Evolutionary conservation across 1,139 yeast species (phyloP).

Genomic region (Zygosaccharomyces sapae): DNA sequence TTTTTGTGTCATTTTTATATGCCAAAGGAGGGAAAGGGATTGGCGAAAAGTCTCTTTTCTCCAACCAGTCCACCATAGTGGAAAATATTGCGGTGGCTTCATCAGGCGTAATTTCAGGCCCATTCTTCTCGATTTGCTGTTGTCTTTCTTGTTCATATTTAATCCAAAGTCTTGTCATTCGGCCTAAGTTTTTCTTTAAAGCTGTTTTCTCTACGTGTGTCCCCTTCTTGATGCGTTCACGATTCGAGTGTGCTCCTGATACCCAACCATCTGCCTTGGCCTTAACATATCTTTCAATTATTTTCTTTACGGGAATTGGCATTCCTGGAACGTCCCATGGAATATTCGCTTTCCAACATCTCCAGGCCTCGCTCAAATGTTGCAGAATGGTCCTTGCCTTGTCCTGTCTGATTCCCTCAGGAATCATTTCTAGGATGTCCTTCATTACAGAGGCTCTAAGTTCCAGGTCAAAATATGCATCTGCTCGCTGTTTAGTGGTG

Average conservation of each 20-base stretch:
- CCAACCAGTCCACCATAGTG: slow-evolving; percentile 89
- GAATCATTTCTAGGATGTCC: slow-evolving; percentile 94
- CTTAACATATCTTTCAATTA: slow-evolving; percentile 81
- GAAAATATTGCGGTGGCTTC: slow-evolving; percentile 86
- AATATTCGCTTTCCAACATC: slow-evolving; percentile 98
- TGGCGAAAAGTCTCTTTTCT: slow-evolving; percentile 74
- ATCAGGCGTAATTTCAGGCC: slow-evolving; percentile 80
- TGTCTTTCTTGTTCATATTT: slow-evolving; percentile 91
- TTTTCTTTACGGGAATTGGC: slow-evolving; percentile 83
- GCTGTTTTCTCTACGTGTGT: slow-evolving; percentile 91
- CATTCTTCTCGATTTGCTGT: slow-evolving; percentile 70
- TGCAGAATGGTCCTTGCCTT: slow-evolving; percentile 85
- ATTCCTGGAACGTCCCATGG: slow-evolving; percentile 98
- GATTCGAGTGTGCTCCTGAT: slow-evolving; percentile 84
- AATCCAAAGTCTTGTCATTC: slow-evolving; percentile 87
- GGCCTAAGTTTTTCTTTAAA: slow-evolving; percentile 86
- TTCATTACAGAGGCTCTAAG: slow-evolving; percentile 91
- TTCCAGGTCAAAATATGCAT: slow-evolving; percentile 90
- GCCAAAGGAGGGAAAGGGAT: slow-evolving; percentile 92
- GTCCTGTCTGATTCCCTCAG: slow-evolving; percentile 85
- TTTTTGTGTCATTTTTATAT: slow-evolving; percentile 89
- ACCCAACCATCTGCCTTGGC: slow-evolving; percentile 98
- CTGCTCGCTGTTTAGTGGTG: slow-evolving; percentile 90
- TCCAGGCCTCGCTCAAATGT: slow-evolving; percentile 96
- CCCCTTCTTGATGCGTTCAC: slow-evolving; percentile 84